These are phyloP conservation scores for Herpetomonas samuelpessoai DNA, from an alignment of 208 protist genomes.

Conservation along the genomic window DNA sequence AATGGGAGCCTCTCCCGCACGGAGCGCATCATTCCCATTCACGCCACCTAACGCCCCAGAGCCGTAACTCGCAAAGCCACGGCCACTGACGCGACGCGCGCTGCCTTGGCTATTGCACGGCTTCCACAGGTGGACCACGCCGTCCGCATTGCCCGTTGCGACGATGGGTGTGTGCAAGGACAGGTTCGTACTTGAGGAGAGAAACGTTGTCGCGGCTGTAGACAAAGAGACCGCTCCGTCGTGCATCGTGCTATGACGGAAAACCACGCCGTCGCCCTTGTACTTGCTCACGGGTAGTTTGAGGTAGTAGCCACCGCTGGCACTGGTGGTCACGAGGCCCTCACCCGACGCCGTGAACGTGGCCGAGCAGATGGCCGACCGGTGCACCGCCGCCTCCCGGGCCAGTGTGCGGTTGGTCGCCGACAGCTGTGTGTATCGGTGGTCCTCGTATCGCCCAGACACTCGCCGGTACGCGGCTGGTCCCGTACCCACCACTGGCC, in stretches of 20 bases:
- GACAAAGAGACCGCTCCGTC: conserved; percentile 29
- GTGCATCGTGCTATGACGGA: conserved; percentile 24
- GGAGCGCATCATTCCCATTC: neutral
- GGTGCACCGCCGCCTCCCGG: conserved; percentile 19
- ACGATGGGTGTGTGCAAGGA: conserved; percentile 51
- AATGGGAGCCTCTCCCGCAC: conserved; percentile 9
- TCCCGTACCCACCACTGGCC: neutral
- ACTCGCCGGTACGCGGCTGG: conserved; percentile 3
- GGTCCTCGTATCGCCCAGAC: conserved; percentile 15
- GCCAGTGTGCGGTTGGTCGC: conserved; percentile 32
- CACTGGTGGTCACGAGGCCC: conserved; percentile 42
- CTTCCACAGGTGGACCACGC: conserved; percentile 52
- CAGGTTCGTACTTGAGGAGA: conserved; percentile 50
- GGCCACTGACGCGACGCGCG: neutral
- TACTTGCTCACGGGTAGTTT: conserved; percentile 33
- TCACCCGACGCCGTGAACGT: conserved; percentile 44
- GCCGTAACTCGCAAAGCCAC: neutral
- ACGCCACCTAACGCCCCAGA: no score
- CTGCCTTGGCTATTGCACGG: conserved; percentile 14
- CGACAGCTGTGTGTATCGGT: conserved; percentile 25
- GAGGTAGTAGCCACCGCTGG: conserved; percentile 30
- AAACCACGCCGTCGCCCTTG: conserved; percentile 23
- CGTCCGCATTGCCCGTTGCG: conserved; percentile 52
- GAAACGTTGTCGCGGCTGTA: conserved; percentile 33
- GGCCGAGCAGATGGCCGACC: conserved; percentile 18